phyloP scores from a whole-genome alignment of 2,329 filamentous ascomycete species.

The Phialophora verrucosa region DNA sequence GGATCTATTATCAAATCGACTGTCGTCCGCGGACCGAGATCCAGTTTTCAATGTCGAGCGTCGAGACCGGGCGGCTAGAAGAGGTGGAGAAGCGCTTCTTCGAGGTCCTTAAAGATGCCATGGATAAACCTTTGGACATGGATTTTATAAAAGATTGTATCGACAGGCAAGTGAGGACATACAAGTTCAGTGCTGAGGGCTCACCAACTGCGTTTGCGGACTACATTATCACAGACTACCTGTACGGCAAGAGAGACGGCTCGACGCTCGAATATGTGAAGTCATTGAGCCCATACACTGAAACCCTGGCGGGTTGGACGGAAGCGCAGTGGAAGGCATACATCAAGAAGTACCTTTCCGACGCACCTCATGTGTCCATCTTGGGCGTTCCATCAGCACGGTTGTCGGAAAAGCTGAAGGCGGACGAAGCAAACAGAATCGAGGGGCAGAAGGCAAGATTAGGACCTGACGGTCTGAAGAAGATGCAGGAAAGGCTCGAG shows the following conservation, averaged over 20 bases:
- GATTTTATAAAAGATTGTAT: constrained; percentile 88
- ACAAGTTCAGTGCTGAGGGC: constrained; percentile 82
- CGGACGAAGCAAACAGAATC: constrained; percentile 77
- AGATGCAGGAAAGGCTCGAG: constrained; percentile 76
- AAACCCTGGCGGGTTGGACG: constrained; percentile 72
- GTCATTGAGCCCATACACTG: constrained; percentile 63
- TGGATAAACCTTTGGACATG: constrained; percentile 83
- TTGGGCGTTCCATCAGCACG: constrained; percentile 83
- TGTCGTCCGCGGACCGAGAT: constrained; percentile 81
- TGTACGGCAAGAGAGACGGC: constrained; percentile 86
- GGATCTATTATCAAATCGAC: constrained; percentile 79
- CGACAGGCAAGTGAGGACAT: constrained; percentile 76
- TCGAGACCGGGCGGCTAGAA: constrained; percentile 82
- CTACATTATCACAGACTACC: constrained; percentile 87
- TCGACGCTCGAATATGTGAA: constrained; percentile 70
- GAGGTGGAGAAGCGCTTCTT: constrained; percentile 86
- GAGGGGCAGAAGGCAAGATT: constrained; percentile 78
- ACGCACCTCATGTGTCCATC: constrained; percentile 85
- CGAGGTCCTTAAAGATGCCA: constrained; percentile 79
- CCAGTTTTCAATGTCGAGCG: constrained; percentile 82
- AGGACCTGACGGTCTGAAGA: constrained; percentile 79
- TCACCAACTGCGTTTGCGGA: constrained; percentile 80
- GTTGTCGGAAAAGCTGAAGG: constrained; percentile 79
- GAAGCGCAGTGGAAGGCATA: constrained; percentile 84
- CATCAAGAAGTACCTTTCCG: constrained; percentile 79